Base-by-base conservation (phyloP, 140 eudicot species). In the Anethum foeniculum region DNA sequence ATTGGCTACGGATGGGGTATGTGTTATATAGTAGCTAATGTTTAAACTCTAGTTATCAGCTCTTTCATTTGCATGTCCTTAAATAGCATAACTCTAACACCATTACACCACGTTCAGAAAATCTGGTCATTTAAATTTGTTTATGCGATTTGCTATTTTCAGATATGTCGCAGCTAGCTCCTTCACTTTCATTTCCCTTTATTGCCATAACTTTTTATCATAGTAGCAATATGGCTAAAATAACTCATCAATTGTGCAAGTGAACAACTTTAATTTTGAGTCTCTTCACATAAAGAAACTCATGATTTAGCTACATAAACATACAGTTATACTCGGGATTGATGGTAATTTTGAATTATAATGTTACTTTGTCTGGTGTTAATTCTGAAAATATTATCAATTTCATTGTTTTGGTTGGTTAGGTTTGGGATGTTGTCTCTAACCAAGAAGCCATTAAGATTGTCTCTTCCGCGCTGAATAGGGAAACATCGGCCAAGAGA, bases 351-450 rank as follows among this genome's bases (percentile, higher is more conserved):
- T 13, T 41, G 19, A 41, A 41, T 6, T 3, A 39, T 71, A 38
- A 32, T 38, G 15, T 41, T 72, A 1, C 15, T 18, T 71, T 16
- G 23, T 36, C 41, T 38, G 48, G 47, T 6, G 6, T 23, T 71
- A n/a, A 10, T 16, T 72, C 77, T 73, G n/a, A 41, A 41, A 5
- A 38, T 43, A 1, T 44, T 4, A 68, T 28, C 3, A 30, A 9
- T 39, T 23, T 43, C n/a, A 18, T 13, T 49, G 9, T 68, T 41
- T 34, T 65, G 67, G 67, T 44, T 64, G n/a, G 28, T 78, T 78
- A 93, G 98, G 92, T 94, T 18, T 95, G 99, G 99, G 99, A 95
- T 83, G 99, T 93, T 15, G 81, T 96, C 48, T 86, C 97, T 5
- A 96, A 96, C 79, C 86, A 91, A 91, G 96, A 93, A 81, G 98